These are phyloP conservation scores for Rossbeevera mucosa DNA, from an alignment of 768 basidiomycete genomes.

Conservation along the genomic window DNA sequence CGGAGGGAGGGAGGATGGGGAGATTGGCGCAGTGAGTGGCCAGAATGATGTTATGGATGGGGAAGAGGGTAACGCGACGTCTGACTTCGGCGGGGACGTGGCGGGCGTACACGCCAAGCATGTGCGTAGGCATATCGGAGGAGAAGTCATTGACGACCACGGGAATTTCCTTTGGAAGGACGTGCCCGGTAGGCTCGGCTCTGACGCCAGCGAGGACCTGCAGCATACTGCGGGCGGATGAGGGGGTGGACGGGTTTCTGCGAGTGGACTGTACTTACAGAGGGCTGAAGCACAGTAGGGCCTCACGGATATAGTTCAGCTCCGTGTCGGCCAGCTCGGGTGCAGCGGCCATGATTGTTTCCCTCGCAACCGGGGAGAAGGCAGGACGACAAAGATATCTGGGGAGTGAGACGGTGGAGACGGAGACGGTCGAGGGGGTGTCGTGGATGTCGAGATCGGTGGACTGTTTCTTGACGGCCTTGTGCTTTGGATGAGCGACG, in stretches of 20 bases:
- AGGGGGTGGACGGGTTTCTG: neutral
- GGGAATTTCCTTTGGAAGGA: constrained; percentile 28
- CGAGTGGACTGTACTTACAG: constrained; percentile 9
- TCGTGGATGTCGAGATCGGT: constrained; percentile 4
- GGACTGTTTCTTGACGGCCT: constrained; percentile 16
- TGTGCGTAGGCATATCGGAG: constrained; percentile 29
- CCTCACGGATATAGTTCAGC: constrained; percentile 25
- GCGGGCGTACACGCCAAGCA: constrained; percentile 29
- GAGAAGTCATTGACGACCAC: constrained; percentile 29
- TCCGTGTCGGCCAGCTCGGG: constrained; percentile 26
- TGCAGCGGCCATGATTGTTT: constrained; percentile 18
- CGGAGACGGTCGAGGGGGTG: constrained; percentile 3
- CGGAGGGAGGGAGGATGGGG: constrained; percentile 18
- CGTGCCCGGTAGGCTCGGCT: constrained; percentile 12
- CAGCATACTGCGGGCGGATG: constrained; percentile 25
- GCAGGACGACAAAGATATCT: constrained; percentile 22
- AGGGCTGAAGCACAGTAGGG: constrained; percentile 27
- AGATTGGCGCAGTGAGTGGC: constrained; percentile 30
- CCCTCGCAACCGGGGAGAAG: constrained; percentile 11
- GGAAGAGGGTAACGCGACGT: constrained; percentile 33
- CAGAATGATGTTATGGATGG: constrained; percentile 35
- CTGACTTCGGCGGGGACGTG: constrained; percentile 20
- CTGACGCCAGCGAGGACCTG: constrained; percentile 28
- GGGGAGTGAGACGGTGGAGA: constrained; percentile 17
- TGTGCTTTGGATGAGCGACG: constrained; percentile 38